phyloP scores from a whole-genome alignment of 2,329 filamentous ascomycete genomes.

The Hansfordia pulvinata region DNA sequence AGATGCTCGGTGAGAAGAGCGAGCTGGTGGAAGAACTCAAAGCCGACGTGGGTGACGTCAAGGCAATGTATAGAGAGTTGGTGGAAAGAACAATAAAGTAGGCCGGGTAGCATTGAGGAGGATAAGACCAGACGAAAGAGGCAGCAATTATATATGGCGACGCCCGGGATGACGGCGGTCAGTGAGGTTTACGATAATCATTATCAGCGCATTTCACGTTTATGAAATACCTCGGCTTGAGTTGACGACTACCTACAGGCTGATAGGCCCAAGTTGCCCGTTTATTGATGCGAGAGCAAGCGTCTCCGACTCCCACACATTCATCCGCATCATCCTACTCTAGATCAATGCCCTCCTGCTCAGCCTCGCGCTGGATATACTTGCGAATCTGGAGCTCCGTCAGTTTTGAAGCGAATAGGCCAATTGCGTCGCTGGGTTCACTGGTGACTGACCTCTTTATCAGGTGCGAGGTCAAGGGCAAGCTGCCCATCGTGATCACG shows the following conservation, averaged over 20 bases:
- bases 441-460: constrained; percentile 52
- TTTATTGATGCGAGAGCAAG: neutral
- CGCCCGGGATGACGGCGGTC: too few relatives aligned
- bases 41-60: constrained; percentile 83
- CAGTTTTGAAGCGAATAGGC: constrained; percentile 3
- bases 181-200: too few relatives aligned
- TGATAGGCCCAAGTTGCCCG: too few relatives aligned
- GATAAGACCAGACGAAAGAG: too few relatives aligned
- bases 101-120: too few relatives aligned
- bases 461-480: constrained; percentile 73
- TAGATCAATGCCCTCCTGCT: constrained; percentile 68
- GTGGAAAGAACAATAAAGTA: constrained; percentile 71
- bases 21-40: constrained; percentile 84
- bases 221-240: too few relatives aligned
- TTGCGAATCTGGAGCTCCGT: constrained; percentile 43
- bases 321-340: too few relatives aligned
- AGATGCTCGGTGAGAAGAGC: constrained; percentile 94
- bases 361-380: constrained; percentile 66
- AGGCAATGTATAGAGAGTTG: constrained; percentile 89
- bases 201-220: too few relatives aligned
- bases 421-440: too few relatives aligned
- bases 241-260: too few relatives aligned
- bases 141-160: too few relatives aligned
- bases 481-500: constrained; percentile 57
- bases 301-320: neutral